Percentiles rank a stretch among this genome's conserved stretches.
phyloP scores from a whole-genome alignment of 495 filamentous ascomycete species.

The Talaromyces borbonicus region DNA sequence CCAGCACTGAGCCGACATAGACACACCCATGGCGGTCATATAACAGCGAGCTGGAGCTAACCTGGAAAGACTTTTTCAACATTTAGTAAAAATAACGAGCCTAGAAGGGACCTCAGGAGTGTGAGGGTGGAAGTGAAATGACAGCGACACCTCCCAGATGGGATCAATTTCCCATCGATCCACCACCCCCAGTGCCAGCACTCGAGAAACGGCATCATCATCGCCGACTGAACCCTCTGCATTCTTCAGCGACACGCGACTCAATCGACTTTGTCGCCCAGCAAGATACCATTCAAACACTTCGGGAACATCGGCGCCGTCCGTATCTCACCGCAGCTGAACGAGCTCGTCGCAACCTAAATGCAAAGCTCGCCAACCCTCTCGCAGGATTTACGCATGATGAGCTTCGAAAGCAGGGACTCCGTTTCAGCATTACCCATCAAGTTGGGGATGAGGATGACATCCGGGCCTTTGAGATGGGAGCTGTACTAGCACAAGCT shows the following conservation, averaged over 20 bases:
- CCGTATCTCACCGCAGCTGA: conserved; percentile 34
- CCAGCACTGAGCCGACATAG: neutral
- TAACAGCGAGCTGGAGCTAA: too few species aligned
- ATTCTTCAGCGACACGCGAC: too few species aligned
- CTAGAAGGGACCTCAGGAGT: too few species aligned
- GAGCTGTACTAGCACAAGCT: conserved; percentile 59
- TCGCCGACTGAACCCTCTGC: too few species aligned
- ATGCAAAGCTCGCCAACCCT: conserved; percentile 61
- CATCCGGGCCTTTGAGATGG: conserved; percentile 59
- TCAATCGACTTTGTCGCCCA: conserved; percentile 4
- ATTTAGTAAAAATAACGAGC: too few species aligned
- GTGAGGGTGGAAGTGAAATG: neutral
- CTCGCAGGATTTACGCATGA: conserved; percentile 51
- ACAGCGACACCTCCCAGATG: neutral
- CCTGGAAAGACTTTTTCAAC: too few species aligned
- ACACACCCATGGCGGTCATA: neutral
- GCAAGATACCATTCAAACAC: conserved; percentile 1
- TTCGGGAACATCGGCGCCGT: conserved; percentile 16
- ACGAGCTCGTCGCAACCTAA: conserved; percentile 40
- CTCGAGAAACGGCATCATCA: conserved; percentile 1
- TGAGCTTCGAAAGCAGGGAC: conserved; percentile 52
- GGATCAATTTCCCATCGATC: too few species aligned
- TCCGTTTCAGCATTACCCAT: conserved; percentile 53
- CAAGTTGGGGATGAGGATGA: conserved; percentile 52
- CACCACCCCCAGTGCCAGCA: neutral